A percentile compares a stretch with the other conserved stretches of the same genome.
phyloP scores from a whole-genome alignment of 176 grass and related monocot species.

The Triticum aestivum region DNA sequence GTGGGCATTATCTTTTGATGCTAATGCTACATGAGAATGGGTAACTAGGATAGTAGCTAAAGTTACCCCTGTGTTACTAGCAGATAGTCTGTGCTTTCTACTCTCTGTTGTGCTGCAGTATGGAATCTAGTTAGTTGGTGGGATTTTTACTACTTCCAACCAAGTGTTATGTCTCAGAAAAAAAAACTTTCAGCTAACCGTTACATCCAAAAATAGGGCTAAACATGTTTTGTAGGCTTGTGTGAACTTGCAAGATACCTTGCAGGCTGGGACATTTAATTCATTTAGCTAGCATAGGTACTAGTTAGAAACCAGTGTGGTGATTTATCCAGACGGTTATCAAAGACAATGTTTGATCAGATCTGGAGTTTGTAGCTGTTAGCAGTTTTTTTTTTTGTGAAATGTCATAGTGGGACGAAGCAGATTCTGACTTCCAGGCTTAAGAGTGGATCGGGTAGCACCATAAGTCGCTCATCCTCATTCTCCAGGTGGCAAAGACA shows the following conservation, averaged over 20 bases:
- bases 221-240: neutral
- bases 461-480: neutral
- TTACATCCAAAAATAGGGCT: neutral
- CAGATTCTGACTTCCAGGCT: neutral
- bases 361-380: slow-evolving; percentile 1
- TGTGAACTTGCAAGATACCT: slow-evolving; percentile 2
- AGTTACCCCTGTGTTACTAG: neutral
- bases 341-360: neutral
- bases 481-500: neutral
- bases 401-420: neutral
- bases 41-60: neutral
- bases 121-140: neutral
- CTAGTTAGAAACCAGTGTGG: neutral
- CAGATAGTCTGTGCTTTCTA: neutral
- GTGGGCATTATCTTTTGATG: neutral
- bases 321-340: neutral
- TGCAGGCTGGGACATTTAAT: neutral
- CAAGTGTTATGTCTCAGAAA: neutral
- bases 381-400: neutral
- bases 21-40: slow-evolving; percentile 2
- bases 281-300: neutral
- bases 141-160: neutral
- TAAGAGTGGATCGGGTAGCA: neutral
- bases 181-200: neutral
- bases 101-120: slow-evolving; percentile 9